These are phyloP conservation scores for Mycena alexandri DNA, from an alignment of 768 basidiomycete genomes.

Conservation along the genomic window DNA sequence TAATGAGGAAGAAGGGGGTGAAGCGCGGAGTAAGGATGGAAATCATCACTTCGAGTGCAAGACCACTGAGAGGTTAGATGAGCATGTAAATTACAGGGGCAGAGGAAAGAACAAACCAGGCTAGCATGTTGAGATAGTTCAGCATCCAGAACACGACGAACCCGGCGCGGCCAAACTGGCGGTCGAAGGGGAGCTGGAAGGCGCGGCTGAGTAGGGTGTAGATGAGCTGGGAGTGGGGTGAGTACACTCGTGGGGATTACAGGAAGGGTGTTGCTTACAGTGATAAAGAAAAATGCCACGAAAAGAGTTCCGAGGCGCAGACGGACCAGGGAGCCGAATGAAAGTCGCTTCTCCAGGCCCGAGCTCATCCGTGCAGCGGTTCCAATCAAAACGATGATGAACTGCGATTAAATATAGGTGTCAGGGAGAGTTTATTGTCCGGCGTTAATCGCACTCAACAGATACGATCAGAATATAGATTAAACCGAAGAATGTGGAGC, in stretches of 20 bases:
- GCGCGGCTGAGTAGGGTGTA: conserved; percentile 59
- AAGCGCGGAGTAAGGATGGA: conserved; percentile 49
- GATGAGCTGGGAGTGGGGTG: conserved; percentile 35
- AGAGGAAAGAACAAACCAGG: conserved; percentile 30
- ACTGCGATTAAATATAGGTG: conserved; percentile 19
- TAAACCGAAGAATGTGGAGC: conserved; percentile 66
- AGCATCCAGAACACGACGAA: conserved; percentile 48
- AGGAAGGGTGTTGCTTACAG: conserved; percentile 41
- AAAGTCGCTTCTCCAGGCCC: conserved; percentile 50
- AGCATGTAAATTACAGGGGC: not conserved
- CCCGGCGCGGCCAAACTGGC: conserved; percentile 43
- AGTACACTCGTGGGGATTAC: not conserved
- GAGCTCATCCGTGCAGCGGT: conserved; percentile 51
- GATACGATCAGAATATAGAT: conserved; percentile 65
- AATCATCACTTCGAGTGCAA: conserved; percentile 49
- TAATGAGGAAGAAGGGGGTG: conserved; percentile 49
- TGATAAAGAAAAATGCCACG: conserved; percentile 53
- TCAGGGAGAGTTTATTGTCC: not conserved
- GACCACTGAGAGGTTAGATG: conserved; percentile 34
- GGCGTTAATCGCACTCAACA: conserved; percentile 13
- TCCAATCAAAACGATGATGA: conserved; percentile 56
- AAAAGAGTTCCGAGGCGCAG: conserved; percentile 48
- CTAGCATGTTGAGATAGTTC: conserved; percentile 49
- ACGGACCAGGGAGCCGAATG: conserved; percentile 46
- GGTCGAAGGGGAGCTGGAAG: conserved; percentile 57